Evolutionary conservation across 2,329 filamentous ascomycete genomes (phyloP), one percentile per base, ranked within the genome.

Genomic region (Cordyceps farinosa): DNA sequence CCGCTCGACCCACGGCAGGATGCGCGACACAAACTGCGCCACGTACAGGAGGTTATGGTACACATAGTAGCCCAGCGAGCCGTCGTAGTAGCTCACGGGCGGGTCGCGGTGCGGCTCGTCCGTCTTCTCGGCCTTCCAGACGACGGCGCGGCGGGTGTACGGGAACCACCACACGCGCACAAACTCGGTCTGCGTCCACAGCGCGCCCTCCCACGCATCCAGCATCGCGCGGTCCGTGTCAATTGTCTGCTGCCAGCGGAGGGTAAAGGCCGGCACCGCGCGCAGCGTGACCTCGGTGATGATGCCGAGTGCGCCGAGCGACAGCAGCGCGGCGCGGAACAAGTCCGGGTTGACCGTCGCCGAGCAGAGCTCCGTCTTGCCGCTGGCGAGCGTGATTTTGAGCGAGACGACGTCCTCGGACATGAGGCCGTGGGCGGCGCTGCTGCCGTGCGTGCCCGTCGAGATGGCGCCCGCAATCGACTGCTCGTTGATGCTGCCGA

Each of bases 161-260:
- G 95, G 95, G 73, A 97, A 88, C 95, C 95, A 99, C 94, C 95
- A 99, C 34, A 97, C 92, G 34, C 95, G 85, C 32, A 96, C 91
- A 72, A 94, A 99, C 75, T 98, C 92, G 65, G 88, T 86, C 65
- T 87, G 84, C 1, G 86, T 91, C 94, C 95, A 98, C 15, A 98
- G 81, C 40, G 84, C 83, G 7, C 79, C 81, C 22, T 87, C 77
- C 92, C 95, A 98, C 7, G 84, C 81, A 11, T 82, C 79, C 54
- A 96, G 80, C 66, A 97, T 84, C 52, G 85, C 82, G 51, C 79
- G 73, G 65, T 97, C 88, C 1, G 87, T 77, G 66, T 91, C 86
- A 64, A 97, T 83, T 8, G 87, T 87, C 78, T 97, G 95, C 62
- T 84, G 79, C 95, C 95, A 99, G 65, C 87, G 84, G 64, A 99